Base-by-base conservation (phyloP, 2,329 filamentous ascomycete genomes). In the Sordariomycetes sp. region DNA sequence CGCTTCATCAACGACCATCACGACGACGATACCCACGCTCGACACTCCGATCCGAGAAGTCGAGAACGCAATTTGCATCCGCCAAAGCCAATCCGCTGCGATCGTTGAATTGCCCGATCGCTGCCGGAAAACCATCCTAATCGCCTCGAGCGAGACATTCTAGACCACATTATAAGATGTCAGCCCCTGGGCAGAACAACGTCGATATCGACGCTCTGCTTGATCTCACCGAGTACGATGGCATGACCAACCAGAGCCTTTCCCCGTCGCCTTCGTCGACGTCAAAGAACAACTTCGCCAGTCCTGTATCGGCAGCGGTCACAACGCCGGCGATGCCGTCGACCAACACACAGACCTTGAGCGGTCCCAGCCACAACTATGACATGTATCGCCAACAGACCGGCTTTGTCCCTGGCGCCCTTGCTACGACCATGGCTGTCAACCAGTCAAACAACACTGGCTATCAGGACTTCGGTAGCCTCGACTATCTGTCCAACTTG, bases 341-440 rank as follows among this genome's bases (percentile, higher is more conserved):
- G 7, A 61, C 66, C 35, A 58, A 49, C 18, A 72, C 80, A 41
- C 70, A 73, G 21, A 75, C 70, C 15, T 75, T 88, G 51, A 79
- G 77, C 31, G 85, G 79, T 23, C 90, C 92, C 8, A 94, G 86
- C 58, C 88, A 95, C 64, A 86, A 94, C 61, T 96, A 96, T 68
- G 85, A 87, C 50, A 79, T 86, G 53, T 93, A 95, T 66, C 85
- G 86, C 64, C 92, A 98, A 57, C 88, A 95, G 66, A 95, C 92
- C 4, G 87, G 88, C 42, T 79, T 95, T 20, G 86, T 92, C 0
- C 81, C 86, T 2, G 87, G 87, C 41, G 88, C 86, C 34, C 67
- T 92, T 42, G 79, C 82, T 27, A 84, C 76, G 58, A 83, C 88
- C 10, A 74, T 92, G 52, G 82, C 84, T 23, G 74, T 92, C 48